These are phyloP conservation scores for Lyophyllum decastes DNA, from an alignment of 768 basidiomycete genomes.

Conservation along the genomic window DNA sequence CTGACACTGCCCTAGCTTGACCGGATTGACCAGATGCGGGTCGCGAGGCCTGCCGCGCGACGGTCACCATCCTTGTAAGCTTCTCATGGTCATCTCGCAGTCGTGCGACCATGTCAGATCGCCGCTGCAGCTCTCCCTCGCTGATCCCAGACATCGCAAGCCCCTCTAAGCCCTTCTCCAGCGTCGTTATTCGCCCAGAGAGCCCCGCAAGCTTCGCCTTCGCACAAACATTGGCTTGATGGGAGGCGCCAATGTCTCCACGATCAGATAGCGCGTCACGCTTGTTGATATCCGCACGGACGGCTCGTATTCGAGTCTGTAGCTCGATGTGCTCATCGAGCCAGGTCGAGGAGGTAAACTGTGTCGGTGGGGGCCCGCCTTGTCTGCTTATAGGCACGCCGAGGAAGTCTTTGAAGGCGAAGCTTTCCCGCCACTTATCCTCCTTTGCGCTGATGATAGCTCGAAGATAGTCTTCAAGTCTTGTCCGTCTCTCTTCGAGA, in stretches of 20 bases:
- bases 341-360: constrained; percentile 82
- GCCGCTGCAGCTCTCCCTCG: constrained; percentile 88
- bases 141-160: constrained; percentile 74
- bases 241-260: constrained; percentile 72
- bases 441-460: constrained; percentile 84
- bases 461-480: constrained; percentile 84
- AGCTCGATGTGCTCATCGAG: constrained; percentile 85
- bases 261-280: constrained; percentile 82
- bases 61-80: constrained; percentile 81
- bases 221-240: constrained; percentile 79
- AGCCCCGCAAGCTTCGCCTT: constrained; percentile 82
- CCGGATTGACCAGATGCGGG: constrained; percentile 27
- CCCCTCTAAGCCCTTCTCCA: constrained; percentile 69
- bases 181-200: constrained; percentile 68
- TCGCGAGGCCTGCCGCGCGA: constrained; percentile 58
- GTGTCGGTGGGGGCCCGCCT: constrained; percentile 34
- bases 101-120: constrained; percentile 86
- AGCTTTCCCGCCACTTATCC: constrained; percentile 76
- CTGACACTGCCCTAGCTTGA: constrained; percentile 44
- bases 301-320: constrained; percentile 73
- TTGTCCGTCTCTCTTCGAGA: constrained; percentile 74
- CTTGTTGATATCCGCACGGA: constrained; percentile 85
- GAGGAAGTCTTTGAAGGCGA: constrained; percentile 85
- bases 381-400: constrained; percentile 74
- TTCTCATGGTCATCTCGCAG: constrained; percentile 92